phyloP scores from a whole-genome alignment of 345 rosid species.

The Lumnitzera littorea region DNA sequence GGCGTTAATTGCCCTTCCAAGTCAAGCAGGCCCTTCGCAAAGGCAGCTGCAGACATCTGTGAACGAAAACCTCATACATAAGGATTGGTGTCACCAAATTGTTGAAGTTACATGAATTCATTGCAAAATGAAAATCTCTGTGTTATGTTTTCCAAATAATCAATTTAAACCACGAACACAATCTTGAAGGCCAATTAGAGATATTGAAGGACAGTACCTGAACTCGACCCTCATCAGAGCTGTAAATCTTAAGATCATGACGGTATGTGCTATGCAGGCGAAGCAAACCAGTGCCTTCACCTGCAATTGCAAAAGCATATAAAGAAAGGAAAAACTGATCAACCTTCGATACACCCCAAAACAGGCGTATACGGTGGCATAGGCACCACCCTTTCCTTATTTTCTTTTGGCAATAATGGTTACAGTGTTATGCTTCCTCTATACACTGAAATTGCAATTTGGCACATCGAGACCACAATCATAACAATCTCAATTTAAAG shows the following conservation, averaged over 20 bases:
- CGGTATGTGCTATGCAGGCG: constrained; percentile 99
- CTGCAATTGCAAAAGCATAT: constrained; percentile 24
- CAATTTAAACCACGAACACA: background rate
- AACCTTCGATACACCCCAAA: background rate
- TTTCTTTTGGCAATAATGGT: no score
- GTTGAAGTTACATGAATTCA: background rate
- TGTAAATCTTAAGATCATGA: constrained; percentile 98
- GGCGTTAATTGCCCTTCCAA: constrained; percentile 99
- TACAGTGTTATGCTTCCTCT: no score
- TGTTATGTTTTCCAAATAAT: background rate
- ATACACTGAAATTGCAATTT: no score
- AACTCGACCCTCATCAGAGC: constrained; percentile 99
- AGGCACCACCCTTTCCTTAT: no score
- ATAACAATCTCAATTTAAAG: no score
- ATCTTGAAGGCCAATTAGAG: background rate
- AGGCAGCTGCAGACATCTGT: constrained; percentile 99
- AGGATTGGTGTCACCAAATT: constrained; percentile 2
- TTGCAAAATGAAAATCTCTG: background rate
- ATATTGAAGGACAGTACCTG: constrained; percentile 47
- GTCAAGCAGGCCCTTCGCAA: constrained; percentile 99
- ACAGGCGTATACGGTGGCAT: background rate
- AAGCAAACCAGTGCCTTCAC: constrained; percentile 97
- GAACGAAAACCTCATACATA: constrained; percentile 13
- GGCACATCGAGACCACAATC: no score
- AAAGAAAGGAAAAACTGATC: background rate